Evolutionary conservation across 768 basidiomycete species (phyloP), one percentile per base, ranked within the genome.

Genomic region (Sporobolomyces pararoseus): DNA sequence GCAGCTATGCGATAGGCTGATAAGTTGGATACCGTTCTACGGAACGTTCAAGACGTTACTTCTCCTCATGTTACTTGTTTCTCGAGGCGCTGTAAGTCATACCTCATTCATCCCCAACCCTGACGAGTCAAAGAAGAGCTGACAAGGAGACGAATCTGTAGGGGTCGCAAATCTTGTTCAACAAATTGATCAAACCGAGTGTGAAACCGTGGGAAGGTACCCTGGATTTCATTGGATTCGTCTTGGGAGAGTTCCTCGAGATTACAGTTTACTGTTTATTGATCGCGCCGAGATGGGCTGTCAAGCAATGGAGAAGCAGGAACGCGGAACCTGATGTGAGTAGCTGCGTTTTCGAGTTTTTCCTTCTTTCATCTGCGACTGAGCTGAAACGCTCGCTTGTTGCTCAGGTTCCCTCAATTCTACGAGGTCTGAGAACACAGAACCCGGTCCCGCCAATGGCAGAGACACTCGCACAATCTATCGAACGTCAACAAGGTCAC

Each of bases 141-240:
- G 46, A 13, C 23, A 21, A 13, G 10, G 46, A 57, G 0, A 0
- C 5, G 9, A 25, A 23, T 4, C 7, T 4, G 1, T 52, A 70
- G 68, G 72, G 72, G 23, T 52, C 72, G 2, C 50, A 46, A 6
- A 25, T 60, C 23, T 10, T 70, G 21, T 73, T 64, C 23, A 52
- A 63, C 44, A 70, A 70, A 37, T 7, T 67, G 7, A 53, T 73
- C 51, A 59, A 35, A 31, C 72, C 72, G 0, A 19, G 52, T 3
- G 37, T 73, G 5, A 52, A 47, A 31, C 72, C 72, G 1, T 73
- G 69, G 57, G 72, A 73, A 32, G 65, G 65, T 0, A 68, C 72
- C 7, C 62, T 73, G 29, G 72, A 73, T 63, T 34, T 53, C 10
- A 21, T 59, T 25, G 65, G 60, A 12, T 73, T 70, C 53, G 62